Percentiles rank a stretch among this genome's conserved stretches.
These are phyloP conservation scores for Cryptococcus maquisensis DNA, from an alignment of 1,284 basidiomycete species.

Conservation along the genomic window DNA sequence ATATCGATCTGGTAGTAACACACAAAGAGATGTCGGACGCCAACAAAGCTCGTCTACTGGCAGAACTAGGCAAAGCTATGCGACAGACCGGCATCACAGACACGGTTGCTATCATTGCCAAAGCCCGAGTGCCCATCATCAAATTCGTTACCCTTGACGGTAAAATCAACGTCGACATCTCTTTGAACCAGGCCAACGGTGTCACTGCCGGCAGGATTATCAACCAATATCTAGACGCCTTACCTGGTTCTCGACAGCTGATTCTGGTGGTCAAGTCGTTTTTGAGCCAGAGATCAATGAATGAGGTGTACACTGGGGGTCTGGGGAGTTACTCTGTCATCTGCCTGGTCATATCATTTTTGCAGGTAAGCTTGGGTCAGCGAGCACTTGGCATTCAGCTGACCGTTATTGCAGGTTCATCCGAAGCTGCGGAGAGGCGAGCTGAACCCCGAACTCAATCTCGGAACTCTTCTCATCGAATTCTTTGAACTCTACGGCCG, in stretches of 20 bases:
- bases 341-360: conserved; percentile 84
- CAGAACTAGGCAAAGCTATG: conserved; percentile 49
- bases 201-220: conserved; percentile 75
- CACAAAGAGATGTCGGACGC: conserved; percentile 42
- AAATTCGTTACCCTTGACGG: conserved; percentile 51
- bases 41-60: conserved; percentile 45
- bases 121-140: conserved; percentile 66
- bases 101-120: conserved; percentile 74
- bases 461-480: conserved; percentile 89
- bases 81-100: conserved; percentile 52
- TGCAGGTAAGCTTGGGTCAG: conserved; percentile 59
- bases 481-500: conserved; percentile 94
- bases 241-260: conserved; percentile 72
- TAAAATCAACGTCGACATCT: conserved; percentile 81
- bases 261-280: conserved; percentile 87
- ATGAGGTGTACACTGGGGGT: conserved; percentile 94
- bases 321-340: conserved; percentile 93
- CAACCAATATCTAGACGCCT: conserved; percentile 68
- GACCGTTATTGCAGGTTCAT: conserved; percentile 60
- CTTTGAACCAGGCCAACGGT: conserved; percentile 82
- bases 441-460: conserved; percentile 78
- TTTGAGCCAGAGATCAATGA: conserved; percentile 84
- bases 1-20: conserved; percentile 58
- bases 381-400: background rate
- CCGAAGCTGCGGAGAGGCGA: conserved; percentile 86